These are phyloP conservation scores for Ustilago nuda DNA, from an alignment of 1,284 basidiomycete species.

Conservation along the genomic window DNA sequence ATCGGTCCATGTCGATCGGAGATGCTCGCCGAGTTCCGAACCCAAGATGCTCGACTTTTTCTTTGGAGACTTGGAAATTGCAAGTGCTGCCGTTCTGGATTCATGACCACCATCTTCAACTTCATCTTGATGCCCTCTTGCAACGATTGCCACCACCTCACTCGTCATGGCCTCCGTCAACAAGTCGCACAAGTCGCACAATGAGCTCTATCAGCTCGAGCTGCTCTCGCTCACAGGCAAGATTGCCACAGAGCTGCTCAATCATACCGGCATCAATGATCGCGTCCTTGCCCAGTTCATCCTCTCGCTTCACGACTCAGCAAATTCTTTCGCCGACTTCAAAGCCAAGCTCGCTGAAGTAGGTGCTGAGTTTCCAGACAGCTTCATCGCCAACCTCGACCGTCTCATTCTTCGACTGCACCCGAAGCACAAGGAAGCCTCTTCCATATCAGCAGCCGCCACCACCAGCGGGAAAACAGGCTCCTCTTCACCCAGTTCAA, in stretches of 20 bases:
- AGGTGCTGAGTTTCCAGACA: conserved; percentile 88
- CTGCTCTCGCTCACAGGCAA: conserved; percentile 65
- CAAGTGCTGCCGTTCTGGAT: neutral
- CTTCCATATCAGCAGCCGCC: conserved; percentile 14
- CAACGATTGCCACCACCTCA: conserved; percentile 1
- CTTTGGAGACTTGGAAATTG: conserved; percentile 14
- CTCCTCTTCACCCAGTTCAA: conserved; percentile 64
- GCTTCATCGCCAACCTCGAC: conserved; percentile 91
- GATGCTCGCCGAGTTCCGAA: conserved; percentile 26
- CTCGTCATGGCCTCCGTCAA: conserved; percentile 18
- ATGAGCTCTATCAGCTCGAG: conserved; percentile 67
- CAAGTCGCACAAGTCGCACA: conserved; percentile 15
- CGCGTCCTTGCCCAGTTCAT: conserved; percentile 95
- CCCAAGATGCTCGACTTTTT: neutral
- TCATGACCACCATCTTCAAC: conserved; percentile 4
- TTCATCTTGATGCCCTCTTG: neutral
- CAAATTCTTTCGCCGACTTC: conserved; percentile 82
- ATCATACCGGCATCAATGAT: conserved; percentile 78
- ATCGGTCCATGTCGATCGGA: neutral
- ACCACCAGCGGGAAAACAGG: conserved; percentile 67
- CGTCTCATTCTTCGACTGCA: conserved; percentile 93
- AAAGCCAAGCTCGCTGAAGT: conserved; percentile 82
- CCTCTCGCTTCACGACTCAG: conserved; percentile 88
- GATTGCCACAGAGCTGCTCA: conserved; percentile 69
- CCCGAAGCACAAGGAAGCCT: conserved; percentile 79